Base-by-base conservation (phyloP, 2,329 filamentous ascomycete genomes). In the Aspergillus phoenicis region DNA sequence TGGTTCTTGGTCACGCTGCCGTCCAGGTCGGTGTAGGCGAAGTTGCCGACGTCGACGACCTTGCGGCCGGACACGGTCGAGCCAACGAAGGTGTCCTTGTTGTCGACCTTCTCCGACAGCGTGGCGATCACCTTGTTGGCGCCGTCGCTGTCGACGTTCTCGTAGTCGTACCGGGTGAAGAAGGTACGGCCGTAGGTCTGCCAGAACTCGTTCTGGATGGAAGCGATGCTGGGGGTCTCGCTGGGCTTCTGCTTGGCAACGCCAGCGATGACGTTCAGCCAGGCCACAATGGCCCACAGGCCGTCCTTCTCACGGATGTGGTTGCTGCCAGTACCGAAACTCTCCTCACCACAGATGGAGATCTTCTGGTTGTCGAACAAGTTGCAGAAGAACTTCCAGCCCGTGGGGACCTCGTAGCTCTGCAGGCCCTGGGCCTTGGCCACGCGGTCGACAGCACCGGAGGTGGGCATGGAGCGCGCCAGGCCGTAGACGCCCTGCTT, bases 281-380 rank as follows among this genome's bases (percentile, higher is more conserved):
- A 99, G 33, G 95, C 95, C 57, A 97, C 90, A 64, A 99, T 87
- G 62, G 95, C 95, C 95, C 95, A 99, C 45, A 99, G 86, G 64
- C 95, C 95, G 74, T 99, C 95, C 86, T 99, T 99, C 83, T 99
- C 95, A 70, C 95, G 92, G 74, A 99, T 97, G 80, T 99, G 95
- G 83, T 99, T 97, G 80, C 91, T 96, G 41, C 95, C 95, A 10
- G 95, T 99, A 68, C 95, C 95, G 78, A 99, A 99, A 66, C 91
- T 95, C 85, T 99, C 95, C 81, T 99, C 95, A 61, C 95, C 95
- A 75, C 95, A 99, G 77, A 99, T 99, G 73, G 95, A 97, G 74
- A 97, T 89, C 85, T 96, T 97, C 81, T 96, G 84, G 67, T 91
- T 90, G 74, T 97, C 93, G 72, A 97, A 97, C 61, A 97, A 85